phyloP scores from a whole-genome alignment of 1,284 basidiomycete species.

The Mycena sp. region DNA sequence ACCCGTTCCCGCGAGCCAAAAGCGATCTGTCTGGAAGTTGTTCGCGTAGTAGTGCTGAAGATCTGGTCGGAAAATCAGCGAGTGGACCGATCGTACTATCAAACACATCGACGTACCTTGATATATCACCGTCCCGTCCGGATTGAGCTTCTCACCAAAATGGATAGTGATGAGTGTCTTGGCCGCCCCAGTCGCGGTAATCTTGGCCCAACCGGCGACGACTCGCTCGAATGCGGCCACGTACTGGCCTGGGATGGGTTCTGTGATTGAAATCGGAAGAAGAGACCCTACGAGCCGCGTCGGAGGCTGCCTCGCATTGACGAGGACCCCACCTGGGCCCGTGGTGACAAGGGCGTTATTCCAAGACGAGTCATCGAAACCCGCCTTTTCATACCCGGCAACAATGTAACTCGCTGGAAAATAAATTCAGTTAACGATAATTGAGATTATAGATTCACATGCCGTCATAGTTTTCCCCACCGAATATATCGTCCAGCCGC shows the following conservation, averaged over 20 bases:
- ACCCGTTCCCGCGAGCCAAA: constrained; percentile 36
- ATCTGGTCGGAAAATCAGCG: constrained; percentile 11
- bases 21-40: constrained; percentile 36
- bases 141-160: constrained; percentile 39
- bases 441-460: not conserved
- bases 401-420: constrained; percentile 35
- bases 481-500: constrained; percentile 39
- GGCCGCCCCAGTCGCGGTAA: constrained; percentile 34
- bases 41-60: constrained; percentile 31
- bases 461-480: constrained; percentile 42
- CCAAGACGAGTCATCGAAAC: constrained; percentile 26
- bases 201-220: constrained; percentile 37
- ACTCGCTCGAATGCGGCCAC: constrained; percentile 37
- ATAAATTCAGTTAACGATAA: not conserved
- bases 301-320: too few relatives aligned
- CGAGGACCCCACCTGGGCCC: too few relatives aligned
- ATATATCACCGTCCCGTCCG: constrained; percentile 23
- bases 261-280: too few relatives aligned
- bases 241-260: constrained; percentile 7
- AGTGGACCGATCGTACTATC: not conserved
- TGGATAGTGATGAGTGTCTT: constrained; percentile 38
- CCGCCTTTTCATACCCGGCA: constrained; percentile 28
- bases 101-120: constrained; percentile 4
- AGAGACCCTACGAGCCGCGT: too few relatives aligned
- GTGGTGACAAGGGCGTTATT: too few relatives aligned